Base-by-base conservation (phyloP, 768 basidiomycete genomes). In the Cyathus striatus region DNA sequence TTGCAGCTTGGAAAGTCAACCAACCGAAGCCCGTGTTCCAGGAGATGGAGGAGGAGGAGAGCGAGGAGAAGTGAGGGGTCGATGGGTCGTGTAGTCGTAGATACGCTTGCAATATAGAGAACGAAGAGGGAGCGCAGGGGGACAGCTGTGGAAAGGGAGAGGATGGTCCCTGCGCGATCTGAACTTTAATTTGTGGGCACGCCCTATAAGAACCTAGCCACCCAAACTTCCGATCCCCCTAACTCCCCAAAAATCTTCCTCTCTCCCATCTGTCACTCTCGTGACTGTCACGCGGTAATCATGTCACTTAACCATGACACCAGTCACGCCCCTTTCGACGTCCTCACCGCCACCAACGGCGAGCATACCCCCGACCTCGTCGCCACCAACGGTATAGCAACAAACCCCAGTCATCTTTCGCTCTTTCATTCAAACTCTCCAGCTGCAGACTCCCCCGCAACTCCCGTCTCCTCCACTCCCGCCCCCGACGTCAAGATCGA, bases 11-110 rank as follows among this genome's bases (percentile, higher is more conserved):
- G 90, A 78, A 73, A 65, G 64, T 70, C 55, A 92, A 85, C 65
- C 90, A 94, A 60, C 90, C 92, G 42, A 80, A 82, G 60, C 79
- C 91, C 0, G 87, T 95, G 46, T 94, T 94, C 59, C 78, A 81
- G 38, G 68, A 79, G 46, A 75, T 75, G 52, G 69, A 75, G 41
- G 73, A 78, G 50, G 78, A 81, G 47, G 72, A 77, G 45, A 77
- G 81, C 48, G 70, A 76, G 48, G 75, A 78, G 54, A 50, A 65
- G 56, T 57, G 61, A 68, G 36, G 50, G 64, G 56, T 56, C n/a
- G n/a, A n/a, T n/a, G n/a, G n/a, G n/a, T n/a, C n/a, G n/a, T n/a
- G n/a, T n/a, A n/a, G n/a, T n/a, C 47, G 49, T 52, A 54, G 46
- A 26, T 33, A n/a, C n/a, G 46, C 33, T 44, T 51, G 37, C 41